Conservation (phyloP, 2,329 filamentous ascomycete species). For the Colletotrichum euphorbiae region DNA sequence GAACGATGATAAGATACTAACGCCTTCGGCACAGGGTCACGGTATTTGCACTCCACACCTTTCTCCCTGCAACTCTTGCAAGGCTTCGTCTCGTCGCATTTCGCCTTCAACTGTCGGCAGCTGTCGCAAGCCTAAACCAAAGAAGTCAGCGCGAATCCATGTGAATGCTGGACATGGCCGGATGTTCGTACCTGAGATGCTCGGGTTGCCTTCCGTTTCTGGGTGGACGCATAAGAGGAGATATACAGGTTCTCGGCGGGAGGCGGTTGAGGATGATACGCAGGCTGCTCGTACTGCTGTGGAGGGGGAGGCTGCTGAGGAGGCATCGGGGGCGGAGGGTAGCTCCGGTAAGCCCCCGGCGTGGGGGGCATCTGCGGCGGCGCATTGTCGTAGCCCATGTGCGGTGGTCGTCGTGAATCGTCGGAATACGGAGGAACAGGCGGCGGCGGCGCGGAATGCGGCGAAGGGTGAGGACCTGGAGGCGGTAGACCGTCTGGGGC, state of each 20-base stretch:
- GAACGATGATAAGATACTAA: conserved; percentile 62
- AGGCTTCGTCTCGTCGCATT: conserved; percentile 88
- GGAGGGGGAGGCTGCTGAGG: conserved; percentile 47
- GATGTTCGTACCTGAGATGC: conserved; percentile 67
- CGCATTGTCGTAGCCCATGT: conserved; percentile 65
- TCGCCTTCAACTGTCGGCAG: conserved; percentile 88
- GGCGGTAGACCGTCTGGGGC: conserved; percentile 50
- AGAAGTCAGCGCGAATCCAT: conserved; percentile 29
- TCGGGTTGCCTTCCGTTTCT: conserved; percentile 73
- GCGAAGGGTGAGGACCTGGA: conserved; percentile 50
- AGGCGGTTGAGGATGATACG: conserved; percentile 44
- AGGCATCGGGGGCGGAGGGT: conserved; percentile 54
- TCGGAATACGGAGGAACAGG: conserved; percentile 55
- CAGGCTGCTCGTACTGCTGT: conserved; percentile 48
- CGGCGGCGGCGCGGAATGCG: conserved; percentile 48
- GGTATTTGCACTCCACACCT: conserved; percentile 84
- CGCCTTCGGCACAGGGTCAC: conserved; percentile 92
- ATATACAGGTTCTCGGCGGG: conserved; percentile 54
- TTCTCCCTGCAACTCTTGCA: conserved; percentile 92
- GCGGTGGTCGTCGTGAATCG: conserved; percentile 56
- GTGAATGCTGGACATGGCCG: neutral
- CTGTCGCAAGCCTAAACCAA: conserved; percentile 84
- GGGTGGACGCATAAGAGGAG: conserved; percentile 58
- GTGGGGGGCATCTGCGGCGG: conserved; percentile 57
- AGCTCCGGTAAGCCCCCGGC: conserved; percentile 56